Evolutionary conservation across 2,329 filamentous ascomycete genomes (phyloP).

Genomic region (Nothopassalora personata): DNA sequence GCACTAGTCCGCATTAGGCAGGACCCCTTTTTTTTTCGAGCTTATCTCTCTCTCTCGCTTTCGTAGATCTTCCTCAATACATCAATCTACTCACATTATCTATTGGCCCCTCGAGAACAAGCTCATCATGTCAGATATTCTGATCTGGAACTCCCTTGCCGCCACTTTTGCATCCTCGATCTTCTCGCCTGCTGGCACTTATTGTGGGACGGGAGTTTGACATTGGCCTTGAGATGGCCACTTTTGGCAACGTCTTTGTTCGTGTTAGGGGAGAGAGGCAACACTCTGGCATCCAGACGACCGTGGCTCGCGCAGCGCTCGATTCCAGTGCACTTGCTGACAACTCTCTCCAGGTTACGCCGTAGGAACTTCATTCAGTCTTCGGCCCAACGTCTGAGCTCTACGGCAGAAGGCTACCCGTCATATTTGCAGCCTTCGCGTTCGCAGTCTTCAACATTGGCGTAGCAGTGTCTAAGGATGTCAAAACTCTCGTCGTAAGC

Average conservation of each 20-base stretch:
- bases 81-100: too few species aligned
- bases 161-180: slow-evolving; percentile 59
- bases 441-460: slow-evolving; percentile 46
- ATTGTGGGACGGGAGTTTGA: slow-evolving; percentile 28
- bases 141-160: slow-evolving; percentile 68
- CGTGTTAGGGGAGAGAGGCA: slow-evolving; percentile 36
- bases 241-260: slow-evolving; percentile 38
- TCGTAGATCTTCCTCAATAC: too few species aligned
- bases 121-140: slow-evolving; percentile 58
- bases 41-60: too few species aligned
- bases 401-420: slow-evolving; percentile 41
- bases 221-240: slow-evolving; percentile 41
- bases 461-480: slow-evolving; percentile 39
- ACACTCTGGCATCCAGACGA: background rate
- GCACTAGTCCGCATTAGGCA: too few species aligned
- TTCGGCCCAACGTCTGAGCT: slow-evolving; percentile 43
- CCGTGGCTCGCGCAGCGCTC: too few species aligned
- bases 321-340: slow-evolving; percentile 32
- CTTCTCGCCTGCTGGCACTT: slow-evolving; percentile 42
- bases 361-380: slow-evolving; percentile 33
- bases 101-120: slow-evolving; percentile 80
- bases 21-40: too few species aligned
- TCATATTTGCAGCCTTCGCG: slow-evolving; percentile 41
- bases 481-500: slow-evolving; percentile 27
- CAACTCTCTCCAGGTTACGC: slow-evolving; percentile 31